A percentile compares a stretch with the other conserved stretches of the same genome.
Evolutionary conservation across 1,284 basidiomycete genomes (phyloP).

Genomic region (Pascua guehoae): DNA sequence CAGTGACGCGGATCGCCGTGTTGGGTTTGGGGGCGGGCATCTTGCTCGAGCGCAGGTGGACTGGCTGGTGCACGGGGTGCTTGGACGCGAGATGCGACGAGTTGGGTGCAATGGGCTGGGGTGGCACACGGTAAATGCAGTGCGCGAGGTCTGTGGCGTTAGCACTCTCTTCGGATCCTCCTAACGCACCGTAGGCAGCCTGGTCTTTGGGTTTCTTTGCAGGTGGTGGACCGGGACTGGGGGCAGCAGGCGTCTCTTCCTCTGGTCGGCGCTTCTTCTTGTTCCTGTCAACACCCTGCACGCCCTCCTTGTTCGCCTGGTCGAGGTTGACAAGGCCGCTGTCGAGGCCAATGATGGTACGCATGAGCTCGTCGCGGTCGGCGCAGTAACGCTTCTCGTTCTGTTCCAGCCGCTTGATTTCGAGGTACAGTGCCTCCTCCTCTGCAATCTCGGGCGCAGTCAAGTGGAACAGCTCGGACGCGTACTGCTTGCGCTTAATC

Average conservation of each 20-base stretch:
- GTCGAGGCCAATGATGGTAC: constrained; percentile 76
- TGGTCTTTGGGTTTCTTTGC: constrained; percentile 38
- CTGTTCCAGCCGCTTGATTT: constrained; percentile 91
- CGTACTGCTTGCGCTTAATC: constrained; percentile 80
- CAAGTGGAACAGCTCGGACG: constrained; percentile 77
- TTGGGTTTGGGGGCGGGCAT: constrained; percentile 70
- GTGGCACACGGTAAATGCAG: constrained; percentile 45
- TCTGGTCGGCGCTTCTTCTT: constrained; percentile 47
- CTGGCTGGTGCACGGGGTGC: constrained; percentile 60
- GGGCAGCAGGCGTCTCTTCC: constrained; percentile 20
- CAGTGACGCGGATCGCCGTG: constrained; percentile 65
- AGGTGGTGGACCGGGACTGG: constrained; percentile 24
- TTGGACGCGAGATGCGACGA: constrained; percentile 35
- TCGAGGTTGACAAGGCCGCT: constrained; percentile 67
- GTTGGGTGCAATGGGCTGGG: constrained; percentile 20
- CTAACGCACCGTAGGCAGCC: constrained; percentile 6
- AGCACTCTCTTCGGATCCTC: background rate
- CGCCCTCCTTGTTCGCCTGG: constrained; percentile 36
- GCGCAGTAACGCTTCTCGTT: constrained; percentile 81
- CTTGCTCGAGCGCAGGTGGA: constrained; percentile 75
- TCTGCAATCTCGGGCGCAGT: constrained; percentile 87
- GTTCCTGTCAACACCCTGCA: constrained; percentile 44
- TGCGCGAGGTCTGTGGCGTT: constrained; percentile 28
- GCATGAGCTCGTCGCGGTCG: constrained; percentile 85
- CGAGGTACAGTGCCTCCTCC: constrained; percentile 92